Base-by-base conservation (phyloP, 495 filamentous ascomycete genomes). In the Choiromyces venosus region DNA sequence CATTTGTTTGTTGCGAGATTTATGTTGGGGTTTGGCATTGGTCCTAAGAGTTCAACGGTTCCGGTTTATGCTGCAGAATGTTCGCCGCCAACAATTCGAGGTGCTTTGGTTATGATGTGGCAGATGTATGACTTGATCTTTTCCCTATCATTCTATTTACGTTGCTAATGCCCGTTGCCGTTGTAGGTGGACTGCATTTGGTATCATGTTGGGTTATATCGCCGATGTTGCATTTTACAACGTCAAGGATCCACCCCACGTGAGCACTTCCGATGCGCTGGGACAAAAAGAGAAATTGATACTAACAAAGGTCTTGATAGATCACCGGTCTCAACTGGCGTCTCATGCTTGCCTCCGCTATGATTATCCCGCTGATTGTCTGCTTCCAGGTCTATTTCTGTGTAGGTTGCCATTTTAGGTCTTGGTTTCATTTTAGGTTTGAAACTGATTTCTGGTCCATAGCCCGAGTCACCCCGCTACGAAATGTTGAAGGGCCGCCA, bases 21-120 rank as follows among this genome's bases (percentile, higher is more conserved):
- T 81, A 84, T 84, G 46, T 84, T 93, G 16, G 91, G 91, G 0
- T 85, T 95, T 52, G 92, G 91, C 1, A 92, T 96, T 71, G 92
- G 93, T 2, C 88, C 91, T 12, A 94, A 94, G 79, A 91, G 89
- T 0, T 89, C 91, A 0, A 94, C 91, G 1, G 91, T 92, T 1
- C 91, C 91, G 0, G 86, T 93, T 40, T 93, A 93, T 77, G 91
- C 91, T 7, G 92, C 92, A 2, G 92, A 95, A 80, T 90, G 87
- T 40, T 86, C 89, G 0, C 91, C 93, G 0, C 86, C 92, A 25
- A 69, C 69, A 21, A 91, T 94, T 66, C 87, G 92, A 52, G 92
- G 92, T 39, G 92, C 92, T 19, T 77, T 92, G 46, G 89, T 91
- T 8, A 91, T 91, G 89, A 88, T 91, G 80, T 94, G 92, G 92